Evolutionary conservation across 2,329 filamentous ascomycete species (phyloP), one percentile per base, ranked within the genome.

Genomic region (Aspergillus sclerotialis): DNA sequence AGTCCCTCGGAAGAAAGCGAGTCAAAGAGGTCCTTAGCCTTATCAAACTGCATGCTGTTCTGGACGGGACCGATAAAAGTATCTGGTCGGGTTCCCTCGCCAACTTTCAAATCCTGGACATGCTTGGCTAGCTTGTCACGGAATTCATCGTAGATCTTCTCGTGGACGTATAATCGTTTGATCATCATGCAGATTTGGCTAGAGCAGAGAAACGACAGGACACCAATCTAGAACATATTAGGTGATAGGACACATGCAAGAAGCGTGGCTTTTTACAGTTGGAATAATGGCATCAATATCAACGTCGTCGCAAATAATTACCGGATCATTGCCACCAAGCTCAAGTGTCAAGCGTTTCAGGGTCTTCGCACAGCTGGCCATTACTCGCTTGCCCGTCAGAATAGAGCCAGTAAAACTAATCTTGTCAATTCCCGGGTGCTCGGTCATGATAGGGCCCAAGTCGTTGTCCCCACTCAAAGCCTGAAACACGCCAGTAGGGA

Each of bases 1-100:
- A 73, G 68, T 30, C 72, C 71, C 24, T 73, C 69, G 41, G 65
- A 63, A 46, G 70, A 67, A 38, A 72, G 74, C 32, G 78, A 73
- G 7, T 65, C 64, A 33, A 82, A 68, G 40, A 79, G 70, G 9
- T 63, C 55, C 46, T 71, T 72, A 16, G 78, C 74, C 15, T 70
- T 70, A 30, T 80, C 72, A 49, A 70, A 83, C 55, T 84, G 80
- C 69, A 77, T 72, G 44, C 68, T 58, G 56, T 84, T 84, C 40
- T 79, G 76, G 2, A 83, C 58, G 0, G 80, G 80, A 1, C 76
- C 73, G 36, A 77, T 68, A 25, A 74, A 52, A 28, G 69, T 64
- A 27, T 61, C 61, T 32, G 58, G 65, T 35, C 70, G 55, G 43
- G 48, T 58, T 38, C 53, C 52, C 26, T 55, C 37, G 47, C 63